Evolutionary conservation across 306 rosid genomes (phyloP), one percentile per base, ranked within the genome.

Genomic region (Gillenia trifoliata): DNA sequence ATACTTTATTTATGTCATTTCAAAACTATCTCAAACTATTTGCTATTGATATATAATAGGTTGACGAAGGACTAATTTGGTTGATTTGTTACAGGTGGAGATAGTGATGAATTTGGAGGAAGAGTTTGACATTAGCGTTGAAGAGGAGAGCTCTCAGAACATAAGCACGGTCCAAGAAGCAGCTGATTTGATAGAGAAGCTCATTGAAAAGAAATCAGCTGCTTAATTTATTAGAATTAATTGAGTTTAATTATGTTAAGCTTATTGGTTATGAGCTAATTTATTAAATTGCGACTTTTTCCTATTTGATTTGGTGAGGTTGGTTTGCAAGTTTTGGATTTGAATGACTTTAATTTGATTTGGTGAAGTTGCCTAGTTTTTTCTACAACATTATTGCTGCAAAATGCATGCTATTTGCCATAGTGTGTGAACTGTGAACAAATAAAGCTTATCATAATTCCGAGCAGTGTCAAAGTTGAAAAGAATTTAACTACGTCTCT

Each of bases 111-210:
- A 77, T 66, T 77, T 84, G 71, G 85, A 81, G 77, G 88, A 85
- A 81, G 85, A 85, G 60, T 85, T 81, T 55, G 81, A 68, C 71
- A 85, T 85, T 12, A 78, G 22, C 30, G 85, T 84, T 7, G 88
- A 85, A 68, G 85, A 85, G 75, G 85, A 85, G 3, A 75, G 41
- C 77, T 79, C 83, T 30, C 77, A 81, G 79, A 85, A 81, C 81
- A 85, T 81, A 40, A 75, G 81, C 20, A 81, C 85, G 4, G 79
- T 85, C 19, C 83, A 85, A 78, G 85, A 85, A 52, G 88, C 85
- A 20, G 88, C 88, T 30, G 85, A 85, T 85, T 47, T 85, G 81
- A 81, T 85, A 16, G 82, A 85, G 71, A 72, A 85, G 55, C 77
- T 81, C 4, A 68, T 85, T 22, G 77, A 85, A 26, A 69, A 65